phyloP scores from a whole-genome alignment of 1,139 yeast genomes.

The Magnusiomyces sp. region DNA sequence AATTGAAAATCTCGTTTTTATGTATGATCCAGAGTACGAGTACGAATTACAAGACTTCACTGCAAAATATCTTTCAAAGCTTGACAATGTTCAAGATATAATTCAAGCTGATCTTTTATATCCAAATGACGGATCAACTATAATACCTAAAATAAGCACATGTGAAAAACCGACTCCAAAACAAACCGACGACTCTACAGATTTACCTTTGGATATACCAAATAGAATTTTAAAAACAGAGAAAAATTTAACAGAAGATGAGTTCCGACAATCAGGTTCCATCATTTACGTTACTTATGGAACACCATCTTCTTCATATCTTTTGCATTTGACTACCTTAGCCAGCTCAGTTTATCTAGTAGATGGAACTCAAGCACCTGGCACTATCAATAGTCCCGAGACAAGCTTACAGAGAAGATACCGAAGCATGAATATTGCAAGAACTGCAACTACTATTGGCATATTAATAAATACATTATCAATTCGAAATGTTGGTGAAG shows the following conservation, averaged over 20 bases:
- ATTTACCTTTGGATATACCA: too few relatives aligned
- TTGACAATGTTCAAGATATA: too few relatives aligned
- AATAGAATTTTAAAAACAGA: too few relatives aligned
- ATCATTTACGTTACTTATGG: conserved; percentile 54
- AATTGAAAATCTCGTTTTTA: conserved; percentile 20
- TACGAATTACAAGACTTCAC: conserved; percentile 17
- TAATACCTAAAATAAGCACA: too few relatives aligned
- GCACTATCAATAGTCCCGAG: conserved; percentile 47
- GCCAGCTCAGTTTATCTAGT: conserved; percentile 43
- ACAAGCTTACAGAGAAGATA: conserved; percentile 80
- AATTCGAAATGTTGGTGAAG: conserved; percentile 54
- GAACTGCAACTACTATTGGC: conserved; percentile 89
- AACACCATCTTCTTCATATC: conserved; percentile 67
- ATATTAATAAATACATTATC: conserved; percentile 84
- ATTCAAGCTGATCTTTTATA: too few relatives aligned
- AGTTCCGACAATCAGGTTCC: background rate
- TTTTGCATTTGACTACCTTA: conserved; percentile 65
- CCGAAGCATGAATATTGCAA: conserved; percentile 75
- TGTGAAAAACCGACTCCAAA: too few relatives aligned
- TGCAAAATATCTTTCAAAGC: too few relatives aligned
- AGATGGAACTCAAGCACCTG: conserved; percentile 18
- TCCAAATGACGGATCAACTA: too few relatives aligned
- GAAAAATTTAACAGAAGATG: background rate
- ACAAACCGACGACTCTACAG: too few relatives aligned
- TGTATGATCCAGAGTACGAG: conserved; percentile 29